Conservation (phyloP, 2,329 filamentous ascomycete species). For the Colletotrichum tanaceti region DNA sequence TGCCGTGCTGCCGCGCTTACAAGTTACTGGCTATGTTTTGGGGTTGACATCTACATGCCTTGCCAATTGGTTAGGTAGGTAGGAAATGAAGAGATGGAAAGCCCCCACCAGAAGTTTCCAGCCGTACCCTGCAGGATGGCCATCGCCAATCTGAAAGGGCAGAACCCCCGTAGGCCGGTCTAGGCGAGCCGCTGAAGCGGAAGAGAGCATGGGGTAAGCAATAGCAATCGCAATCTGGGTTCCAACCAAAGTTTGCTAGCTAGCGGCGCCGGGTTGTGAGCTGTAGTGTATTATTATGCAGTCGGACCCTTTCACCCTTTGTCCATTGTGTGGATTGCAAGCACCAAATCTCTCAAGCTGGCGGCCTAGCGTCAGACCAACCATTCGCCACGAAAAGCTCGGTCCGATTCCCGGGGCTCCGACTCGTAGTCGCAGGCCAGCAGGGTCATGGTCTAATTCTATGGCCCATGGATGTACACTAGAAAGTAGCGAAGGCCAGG, state of each 20-base stretch:
- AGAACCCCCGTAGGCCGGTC: slow-evolving; percentile 8
- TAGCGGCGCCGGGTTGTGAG: slow-evolving; percentile 4
- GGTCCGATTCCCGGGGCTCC: slow-evolving; percentile 29
- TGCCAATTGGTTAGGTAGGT: no score
- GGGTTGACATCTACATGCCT: neutral
- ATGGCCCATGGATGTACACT: neutral
- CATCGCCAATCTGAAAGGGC: slow-evolving; percentile 22
- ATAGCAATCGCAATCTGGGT: neutral
- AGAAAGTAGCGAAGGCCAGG: neutral
- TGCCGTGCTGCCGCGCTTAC: slow-evolving; percentile 13
- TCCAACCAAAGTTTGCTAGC: neutral
- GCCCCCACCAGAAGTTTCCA: slow-evolving; percentile 3
- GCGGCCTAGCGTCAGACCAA: slow-evolving; percentile 3
- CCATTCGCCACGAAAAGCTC: slow-evolving; percentile 26
- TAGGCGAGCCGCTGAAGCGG: slow-evolving; percentile 13
- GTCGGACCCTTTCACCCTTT: slow-evolving; percentile 8
- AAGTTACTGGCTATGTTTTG: neutral
- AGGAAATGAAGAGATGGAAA: slow-evolving; percentile 16
- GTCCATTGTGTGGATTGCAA: slow-evolving; percentile 9
- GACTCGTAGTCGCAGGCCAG: slow-evolving; percentile 16
- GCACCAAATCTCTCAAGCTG: slow-evolving; percentile 23
- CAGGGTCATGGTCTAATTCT: neutral
- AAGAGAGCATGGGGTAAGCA: slow-evolving; percentile 3
- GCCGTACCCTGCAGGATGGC: slow-evolving; percentile 8
- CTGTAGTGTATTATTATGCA: neutral